These are phyloP conservation scores for Collybiopsis luxurians DNA, from an alignment of 768 basidiomycete genomes.

Conservation along the genomic window DNA sequence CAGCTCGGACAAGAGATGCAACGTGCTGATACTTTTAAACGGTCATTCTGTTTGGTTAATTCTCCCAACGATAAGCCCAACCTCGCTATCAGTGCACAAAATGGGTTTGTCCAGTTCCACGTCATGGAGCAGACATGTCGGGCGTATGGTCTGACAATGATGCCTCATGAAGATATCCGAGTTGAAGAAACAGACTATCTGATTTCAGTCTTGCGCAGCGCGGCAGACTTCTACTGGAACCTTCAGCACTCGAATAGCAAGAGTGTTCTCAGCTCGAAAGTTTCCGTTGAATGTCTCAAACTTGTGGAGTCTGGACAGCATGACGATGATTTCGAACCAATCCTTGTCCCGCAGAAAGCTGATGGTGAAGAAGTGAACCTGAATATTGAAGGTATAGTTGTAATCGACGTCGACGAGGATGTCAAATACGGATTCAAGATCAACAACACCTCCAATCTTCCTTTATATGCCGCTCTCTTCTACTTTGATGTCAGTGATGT, in stretches of 20 bases:
- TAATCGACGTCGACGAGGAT: slow-evolving; percentile 15
- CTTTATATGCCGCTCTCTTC: slow-evolving; percentile 22
- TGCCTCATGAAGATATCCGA: background rate
- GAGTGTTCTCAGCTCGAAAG: background rate
- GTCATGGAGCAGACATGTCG: slow-evolving; percentile 2
- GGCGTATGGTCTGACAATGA: background rate
- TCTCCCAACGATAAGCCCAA: background rate
- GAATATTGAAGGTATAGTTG: slow-evolving; percentile 11
- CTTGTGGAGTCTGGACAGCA: background rate
- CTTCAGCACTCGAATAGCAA: background rate
- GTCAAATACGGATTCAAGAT: slow-evolving; percentile 20
- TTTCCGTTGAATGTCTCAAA: background rate
- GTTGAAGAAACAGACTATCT: background rate
- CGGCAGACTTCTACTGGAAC: slow-evolving; percentile 9
- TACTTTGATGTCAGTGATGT: slow-evolving; percentile 28
- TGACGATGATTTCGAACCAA: slow-evolving; percentile 1
- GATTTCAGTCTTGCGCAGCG: background rate
- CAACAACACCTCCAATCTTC: slow-evolving; percentile 18
- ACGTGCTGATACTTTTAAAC: background rate
- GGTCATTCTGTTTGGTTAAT: background rate
- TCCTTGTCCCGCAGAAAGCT: background rate
- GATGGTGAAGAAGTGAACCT: slow-evolving; percentile 18
- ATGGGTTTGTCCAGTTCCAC: background rate
- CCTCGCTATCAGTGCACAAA: slow-evolving; percentile 10
- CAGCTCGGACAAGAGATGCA: background rate